Conservation (phyloP, 371 early-diverging fungal species). For the Syncephalastrum monosporum region DNA sequence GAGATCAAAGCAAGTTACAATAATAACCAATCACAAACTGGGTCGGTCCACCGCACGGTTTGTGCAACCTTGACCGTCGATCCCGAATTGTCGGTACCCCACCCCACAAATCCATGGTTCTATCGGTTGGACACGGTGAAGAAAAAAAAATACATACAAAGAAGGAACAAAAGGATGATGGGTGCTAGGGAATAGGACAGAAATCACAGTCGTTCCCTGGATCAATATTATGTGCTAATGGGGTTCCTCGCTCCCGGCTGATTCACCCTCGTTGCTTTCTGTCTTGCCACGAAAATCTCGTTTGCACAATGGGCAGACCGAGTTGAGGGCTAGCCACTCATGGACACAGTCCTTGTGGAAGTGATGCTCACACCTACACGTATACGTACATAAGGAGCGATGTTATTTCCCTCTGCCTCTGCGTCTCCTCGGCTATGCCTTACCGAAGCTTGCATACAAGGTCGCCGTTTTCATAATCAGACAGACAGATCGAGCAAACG, state of each 20-base stretch:
- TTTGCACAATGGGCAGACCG: conserved; percentile 36
- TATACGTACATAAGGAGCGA: not conserved
- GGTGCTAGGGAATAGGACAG: no score
- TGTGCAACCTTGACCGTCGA: no score
- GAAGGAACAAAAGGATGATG: not conserved
- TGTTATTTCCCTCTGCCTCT: not conserved
- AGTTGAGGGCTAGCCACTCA: conserved; percentile 32
- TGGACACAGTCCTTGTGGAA: conserved; percentile 34
- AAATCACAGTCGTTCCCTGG: no score
- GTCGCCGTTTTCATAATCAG: conserved; percentile 61
- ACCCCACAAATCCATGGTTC: no score
- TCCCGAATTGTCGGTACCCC: no score
- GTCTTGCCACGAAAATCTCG: conserved; percentile 24
- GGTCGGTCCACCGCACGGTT: no score
- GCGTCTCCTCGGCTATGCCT: not conserved
- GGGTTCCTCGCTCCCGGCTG: no score
- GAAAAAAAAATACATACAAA: not conserved
- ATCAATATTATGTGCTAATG: not conserved
- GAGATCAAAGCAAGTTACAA: no score
- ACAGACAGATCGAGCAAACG: conserved; percentile 62
- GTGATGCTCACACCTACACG: conserved; percentile 37
- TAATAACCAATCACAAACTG: no score
- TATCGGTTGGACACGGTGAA: no score
- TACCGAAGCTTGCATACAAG: conserved; percentile 55
- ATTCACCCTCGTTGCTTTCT: not conserved